A percentile compares a stretch with the other conserved stretches of the same genome.
These are phyloP conservation scores for Quercus bicolor DNA, from an alignment of 306 rosid species.

Conservation along the genomic window DNA sequence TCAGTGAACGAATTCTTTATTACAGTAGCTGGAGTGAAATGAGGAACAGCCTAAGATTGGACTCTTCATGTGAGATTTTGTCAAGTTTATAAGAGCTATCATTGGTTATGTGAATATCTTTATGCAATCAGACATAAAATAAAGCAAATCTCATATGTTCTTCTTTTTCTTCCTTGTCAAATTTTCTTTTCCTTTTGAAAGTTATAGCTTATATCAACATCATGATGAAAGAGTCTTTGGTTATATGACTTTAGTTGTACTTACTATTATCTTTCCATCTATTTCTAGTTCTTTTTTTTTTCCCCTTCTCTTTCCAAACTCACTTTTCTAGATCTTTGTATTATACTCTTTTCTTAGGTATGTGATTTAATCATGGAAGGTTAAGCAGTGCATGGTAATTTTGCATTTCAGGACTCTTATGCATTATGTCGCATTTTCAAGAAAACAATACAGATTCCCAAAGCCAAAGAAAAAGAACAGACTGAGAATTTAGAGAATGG, in stretches of 20 bases:
- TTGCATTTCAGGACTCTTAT: slow-evolving; percentile 67
- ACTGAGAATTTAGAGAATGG: slow-evolving; percentile 22
- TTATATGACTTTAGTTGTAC: slow-evolving; percentile 43
- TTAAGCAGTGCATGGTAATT: neutral
- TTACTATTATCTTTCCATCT: slow-evolving; percentile 36
- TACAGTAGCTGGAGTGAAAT: neutral
- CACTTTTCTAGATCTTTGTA: slow-evolving; percentile 22
- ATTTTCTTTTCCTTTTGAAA: slow-evolving; percentile 29
- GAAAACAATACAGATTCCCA: slow-evolving; percentile 58
- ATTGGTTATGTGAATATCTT: neutral
- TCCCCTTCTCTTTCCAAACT: slow-evolving; percentile 28
- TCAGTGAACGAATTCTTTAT: slow-evolving; percentile 23
- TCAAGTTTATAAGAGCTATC: neutral
- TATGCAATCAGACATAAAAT: neutral
- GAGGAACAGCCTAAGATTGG: slow-evolving; percentile 3
- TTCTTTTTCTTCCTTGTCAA: slow-evolving; percentile 35
- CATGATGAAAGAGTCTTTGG: slow-evolving; percentile 53
- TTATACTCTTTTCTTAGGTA: slow-evolving; percentile 25
- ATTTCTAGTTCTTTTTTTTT: slow-evolving; percentile 28
- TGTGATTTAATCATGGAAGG: slow-evolving; percentile 1
- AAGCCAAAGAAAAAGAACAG: slow-evolving; percentile 41
- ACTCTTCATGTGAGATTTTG: neutral
- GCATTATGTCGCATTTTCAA: slow-evolving; percentile 89
- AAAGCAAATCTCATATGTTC: slow-evolving; percentile 41
- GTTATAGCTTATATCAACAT: slow-evolving; percentile 44